These are phyloP conservation scores for Eurotiales sp. DNA, from an alignment of 2,329 filamentous ascomycete genomes.

Conservation along the genomic window DNA sequence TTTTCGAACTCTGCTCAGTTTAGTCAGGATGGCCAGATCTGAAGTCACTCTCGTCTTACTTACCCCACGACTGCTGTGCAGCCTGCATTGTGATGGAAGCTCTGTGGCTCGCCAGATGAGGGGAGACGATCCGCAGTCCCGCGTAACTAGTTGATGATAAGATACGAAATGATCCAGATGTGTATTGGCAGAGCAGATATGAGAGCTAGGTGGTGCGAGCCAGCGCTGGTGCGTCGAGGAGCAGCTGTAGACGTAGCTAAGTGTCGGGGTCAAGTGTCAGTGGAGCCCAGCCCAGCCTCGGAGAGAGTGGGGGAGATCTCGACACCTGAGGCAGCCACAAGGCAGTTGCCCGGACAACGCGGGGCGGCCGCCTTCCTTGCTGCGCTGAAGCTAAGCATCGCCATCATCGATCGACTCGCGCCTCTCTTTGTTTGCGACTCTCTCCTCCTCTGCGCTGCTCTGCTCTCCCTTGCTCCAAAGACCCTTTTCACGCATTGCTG, in stretches of 20 bases:
- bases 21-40: neutral
- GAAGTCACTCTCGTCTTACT: slow-evolving; percentile 9
- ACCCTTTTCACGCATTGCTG: no score
- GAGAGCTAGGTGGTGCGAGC: no score
- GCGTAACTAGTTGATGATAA: no score
- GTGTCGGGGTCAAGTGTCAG: no score
- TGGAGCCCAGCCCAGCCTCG: neutral
- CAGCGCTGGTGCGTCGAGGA: no score
- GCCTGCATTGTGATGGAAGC: slow-evolving; percentile 46
- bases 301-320: neutral
- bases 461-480: neutral
- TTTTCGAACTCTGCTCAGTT: slow-evolving; percentile 75
- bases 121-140: no score
- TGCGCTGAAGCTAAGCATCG: neutral
- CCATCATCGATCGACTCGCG: neutral
- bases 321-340: slow-evolving; percentile 11
- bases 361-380: slow-evolving; percentile 4
- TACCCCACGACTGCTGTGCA: slow-evolving; percentile 61
- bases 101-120: no score
- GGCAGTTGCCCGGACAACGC: slow-evolving; percentile 34
- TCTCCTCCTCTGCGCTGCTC: neutral
- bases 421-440: neutral
- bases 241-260: no score
- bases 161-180: no score
- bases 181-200: no score